Evolutionary conservation across 352 stramenopile species (phyloP), one percentile per base, ranked within the genome.

Genomic region (Phytophthora sp.): DNA sequence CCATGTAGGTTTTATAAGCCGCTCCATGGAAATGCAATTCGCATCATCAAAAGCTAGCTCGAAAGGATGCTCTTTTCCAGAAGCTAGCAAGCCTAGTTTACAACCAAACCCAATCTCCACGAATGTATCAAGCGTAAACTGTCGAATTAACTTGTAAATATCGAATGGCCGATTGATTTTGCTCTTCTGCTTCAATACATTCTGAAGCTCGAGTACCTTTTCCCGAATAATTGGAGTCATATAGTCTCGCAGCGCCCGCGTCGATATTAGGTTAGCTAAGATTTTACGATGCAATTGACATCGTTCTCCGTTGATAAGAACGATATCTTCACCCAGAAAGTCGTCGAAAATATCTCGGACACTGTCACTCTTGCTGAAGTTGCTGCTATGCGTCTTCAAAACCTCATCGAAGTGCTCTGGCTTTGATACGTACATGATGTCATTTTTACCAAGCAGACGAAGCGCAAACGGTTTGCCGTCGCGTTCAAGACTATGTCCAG

Each of bases 211-310:
- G 12, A 26, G 24, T 12, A 27, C 28, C 27, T 72, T 58, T 23
- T 72, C 50, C 23, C 64, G 58, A 27, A 87, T 69, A 44, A 67
- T 66, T 11, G 50, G 53, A 5, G 52, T 64, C 73, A 87, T 78
- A 54, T 62, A 66, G 9, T 79, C 66, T 17, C 68, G 54, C 61
- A 88, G 61, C 60, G 72, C 76, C 28, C 65, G 52, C 21, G 64
- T 69, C 3, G 75, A 88, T 21, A 96, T 89, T 17, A 97, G 90
- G 48, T 94, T 88, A 31, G 79, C 94, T 52, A 89, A 77, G 0
- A 67, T 81, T 63, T 92, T 92, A 42, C 87, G 80, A 45, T 95
- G 87, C 46, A 75, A 57, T 7, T 66, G 53, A 84, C 87, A 95
- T 3, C 24, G 13, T 13, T 65, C 66, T 23, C 82, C 82, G 46